These are phyloP conservation scores for Zopfia rhizophila DNA, from an alignment of 2,329 filamentous ascomycete species.

Conservation along the genomic window DNA sequence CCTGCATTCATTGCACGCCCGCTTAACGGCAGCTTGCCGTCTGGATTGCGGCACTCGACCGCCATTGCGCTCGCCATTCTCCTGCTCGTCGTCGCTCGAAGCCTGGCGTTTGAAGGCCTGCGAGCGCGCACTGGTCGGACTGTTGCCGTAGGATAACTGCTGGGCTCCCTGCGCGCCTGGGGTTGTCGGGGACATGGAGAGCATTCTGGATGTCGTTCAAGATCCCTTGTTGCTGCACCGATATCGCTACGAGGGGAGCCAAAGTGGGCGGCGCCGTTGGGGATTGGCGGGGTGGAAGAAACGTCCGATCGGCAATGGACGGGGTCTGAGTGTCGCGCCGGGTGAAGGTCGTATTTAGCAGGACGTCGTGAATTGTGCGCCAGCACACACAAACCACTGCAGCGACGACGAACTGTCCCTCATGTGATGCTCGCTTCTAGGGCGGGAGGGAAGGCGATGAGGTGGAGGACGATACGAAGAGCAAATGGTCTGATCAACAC, in stretches of 20 bases:
- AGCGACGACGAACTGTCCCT: conserved; percentile 6
- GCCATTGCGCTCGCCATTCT: conserved; percentile 40
- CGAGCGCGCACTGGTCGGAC: conserved; percentile 40
- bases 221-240: conserved; percentile 18
- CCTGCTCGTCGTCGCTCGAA: conserved; percentile 49
- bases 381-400: neutral
- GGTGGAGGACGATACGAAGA: conserved; percentile 1
- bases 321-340: no score
- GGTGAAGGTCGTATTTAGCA: no score
- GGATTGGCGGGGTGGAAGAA: conserved; percentile 12
- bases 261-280: conserved; percentile 5
- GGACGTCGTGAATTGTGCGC: neutral
- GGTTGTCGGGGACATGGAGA: conserved; percentile 45
- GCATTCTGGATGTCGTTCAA: conserved; percentile 16
- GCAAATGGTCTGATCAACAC: conserved; percentile 1
- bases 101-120: conserved; percentile 50
- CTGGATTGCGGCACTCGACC: conserved; percentile 32
- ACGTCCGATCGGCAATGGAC: conserved; percentile 4
- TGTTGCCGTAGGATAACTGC: conserved; percentile 37
- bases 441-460: conserved; percentile 3
- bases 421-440: conserved; percentile 11
- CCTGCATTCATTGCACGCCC: conserved; percentile 85
- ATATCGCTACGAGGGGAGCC: conserved; percentile 26
- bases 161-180: conserved; percentile 40
- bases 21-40: conserved; percentile 63